A percentile compares a stretch with the other conserved stretches of the same genome.
Conservation (phyloP, 2,329 filamentous ascomycete species). For the Xylaria sp. region DNA sequence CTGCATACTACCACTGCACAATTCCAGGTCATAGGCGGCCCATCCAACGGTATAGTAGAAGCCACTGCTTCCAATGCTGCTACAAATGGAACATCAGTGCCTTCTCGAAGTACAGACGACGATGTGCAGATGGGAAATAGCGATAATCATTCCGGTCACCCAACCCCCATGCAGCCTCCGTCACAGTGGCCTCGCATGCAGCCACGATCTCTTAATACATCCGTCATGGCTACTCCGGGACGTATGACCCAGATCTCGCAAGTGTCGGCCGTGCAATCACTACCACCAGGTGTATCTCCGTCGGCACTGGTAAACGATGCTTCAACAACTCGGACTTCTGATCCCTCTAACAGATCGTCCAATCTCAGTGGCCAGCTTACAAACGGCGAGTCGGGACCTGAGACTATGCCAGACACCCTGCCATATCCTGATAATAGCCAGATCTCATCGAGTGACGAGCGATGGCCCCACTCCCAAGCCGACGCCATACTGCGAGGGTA, state of each 20-base stretch:
- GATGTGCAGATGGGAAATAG: slow-evolving; percentile 73
- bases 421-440: slow-evolving; percentile 55
- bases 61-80: slow-evolving; percentile 53
- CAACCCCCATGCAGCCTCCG: slow-evolving; percentile 62
- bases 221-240: slow-evolving; percentile 54
- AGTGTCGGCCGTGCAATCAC: slow-evolving; percentile 67
- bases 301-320: slow-evolving; percentile 80
- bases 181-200: slow-evolving; percentile 54
- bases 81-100: slow-evolving; percentile 68
- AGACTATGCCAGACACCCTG: slow-evolving; percentile 67
- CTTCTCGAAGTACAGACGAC: slow-evolving; percentile 59
- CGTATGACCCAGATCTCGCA: slow-evolving; percentile 73
- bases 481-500: slow-evolving; percentile 60
- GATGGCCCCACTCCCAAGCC: slow-evolving; percentile 69
- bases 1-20: slow-evolving; percentile 58
- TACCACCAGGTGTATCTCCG: slow-evolving; percentile 68
- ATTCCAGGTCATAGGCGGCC: slow-evolving; percentile 67
- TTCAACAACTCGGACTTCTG: slow-evolving; percentile 91
- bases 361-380: slow-evolving; percentile 78
- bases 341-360: slow-evolving; percentile 72
- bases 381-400: slow-evolving; percentile 65
- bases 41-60: slow-evolving; percentile 69
- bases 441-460: slow-evolving; percentile 62
- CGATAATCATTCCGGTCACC: slow-evolving; percentile 58
- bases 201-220: slow-evolving; percentile 50